Evolutionary conservation across 306 rosid genomes (phyloP), one percentile per base, ranked within the genome.

Genomic region (Arachis stenosperma): DNA sequence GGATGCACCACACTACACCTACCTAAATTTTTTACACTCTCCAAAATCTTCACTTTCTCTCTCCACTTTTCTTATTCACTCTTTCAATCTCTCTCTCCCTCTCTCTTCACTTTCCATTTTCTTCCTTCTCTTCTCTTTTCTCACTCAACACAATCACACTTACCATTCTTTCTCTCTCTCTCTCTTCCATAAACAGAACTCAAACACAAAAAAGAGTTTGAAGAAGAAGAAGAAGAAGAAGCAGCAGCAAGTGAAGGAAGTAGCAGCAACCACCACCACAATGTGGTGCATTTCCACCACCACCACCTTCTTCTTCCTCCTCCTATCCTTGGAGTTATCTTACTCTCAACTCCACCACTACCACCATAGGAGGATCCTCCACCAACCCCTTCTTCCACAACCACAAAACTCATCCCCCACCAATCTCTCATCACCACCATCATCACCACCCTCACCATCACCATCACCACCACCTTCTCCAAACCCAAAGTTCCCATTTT

Each of bases 401-500:
- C 22, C 51, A 46, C 51, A 6, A 52, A 22, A 22, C 17, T 2
- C 57, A 52, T n/a, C 57, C 57, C 17, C 29, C 29, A 14, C 57
- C 1, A 47, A 33, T 33, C 80, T 80, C 44, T 52, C 85, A 1
- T 67, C 65, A 14, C 83, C 91, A 17, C 85, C 97, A 41, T 52
- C 85, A 1, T 67, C 65, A 14, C 83, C 91, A 17, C 85, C 97
- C 13, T 73, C 91, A 4, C 39, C 86, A 1, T 53, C 81, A 4
- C 87, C 86, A 0, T 8, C 81, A 0, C 67, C 84, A 0, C 77
- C 82, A 5, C 4, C 70, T 8, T 22, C 76, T 0, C 71, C 79
- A 7, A 73, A 80, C 71, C 84, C 96, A 29, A 61, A 90, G 50
- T 79, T 81, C 61, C 97, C 98, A 3, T 86, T 89, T 85, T 89